These are phyloP conservation scores for Teratosphaeriaceae sp. DNA, from an alignment of 2,329 filamentous ascomycete genomes.

Conservation along the genomic window DNA sequence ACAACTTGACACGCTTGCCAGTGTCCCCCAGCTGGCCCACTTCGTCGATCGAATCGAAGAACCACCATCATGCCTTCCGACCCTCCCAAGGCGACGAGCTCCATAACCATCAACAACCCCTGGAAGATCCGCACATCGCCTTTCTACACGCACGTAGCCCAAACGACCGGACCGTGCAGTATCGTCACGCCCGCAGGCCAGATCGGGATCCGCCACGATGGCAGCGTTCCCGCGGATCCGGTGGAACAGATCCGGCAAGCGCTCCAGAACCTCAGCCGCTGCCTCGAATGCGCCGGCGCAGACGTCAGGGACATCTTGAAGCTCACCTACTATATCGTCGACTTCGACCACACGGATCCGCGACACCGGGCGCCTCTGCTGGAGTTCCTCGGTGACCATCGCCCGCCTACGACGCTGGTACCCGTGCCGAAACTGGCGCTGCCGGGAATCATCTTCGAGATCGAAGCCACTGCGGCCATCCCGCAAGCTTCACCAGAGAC, in stretches of 20 bases:
- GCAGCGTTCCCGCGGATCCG: slow-evolving; percentile 15
- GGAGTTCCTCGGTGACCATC: slow-evolving; percentile 20
- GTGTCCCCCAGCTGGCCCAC: too few species aligned
- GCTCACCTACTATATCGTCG: slow-evolving; percentile 22
- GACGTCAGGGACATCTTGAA: slow-evolving; percentile 18
- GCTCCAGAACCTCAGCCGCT: slow-evolving; percentile 15
- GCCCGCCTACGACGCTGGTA: slow-evolving; percentile 19
- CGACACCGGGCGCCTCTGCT: slow-evolving; percentile 15
- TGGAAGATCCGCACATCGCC: slow-evolving; percentile 15
- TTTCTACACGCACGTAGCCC: slow-evolving; percentile 14
- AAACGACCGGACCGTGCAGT: slow-evolving; percentile 10
- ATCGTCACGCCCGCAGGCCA: slow-evolving; percentile 20
- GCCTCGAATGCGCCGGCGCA: slow-evolving; percentile 21
- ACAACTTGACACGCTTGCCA: not conserved
- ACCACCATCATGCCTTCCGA: not conserved
- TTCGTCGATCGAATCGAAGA: not conserved
- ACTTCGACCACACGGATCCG: slow-evolving; percentile 17
- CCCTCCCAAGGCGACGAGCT: not conserved
- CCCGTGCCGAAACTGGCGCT: slow-evolving; percentile 20
- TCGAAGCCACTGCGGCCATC: slow-evolving; percentile 20
- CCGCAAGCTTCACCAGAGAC: slow-evolving; percentile 11
- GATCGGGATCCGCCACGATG: slow-evolving; percentile 17
- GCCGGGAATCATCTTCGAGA: slow-evolving; percentile 20
- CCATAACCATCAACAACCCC: slow-evolving; percentile 2
- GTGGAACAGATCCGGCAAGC: slow-evolving; percentile 19